A percentile compares a stretch with the other conserved stretches of the same genome.
Evolutionary conservation across 805 yeast genomes (phyloP).

Genomic region (Starmerella scarabaei): DNA sequence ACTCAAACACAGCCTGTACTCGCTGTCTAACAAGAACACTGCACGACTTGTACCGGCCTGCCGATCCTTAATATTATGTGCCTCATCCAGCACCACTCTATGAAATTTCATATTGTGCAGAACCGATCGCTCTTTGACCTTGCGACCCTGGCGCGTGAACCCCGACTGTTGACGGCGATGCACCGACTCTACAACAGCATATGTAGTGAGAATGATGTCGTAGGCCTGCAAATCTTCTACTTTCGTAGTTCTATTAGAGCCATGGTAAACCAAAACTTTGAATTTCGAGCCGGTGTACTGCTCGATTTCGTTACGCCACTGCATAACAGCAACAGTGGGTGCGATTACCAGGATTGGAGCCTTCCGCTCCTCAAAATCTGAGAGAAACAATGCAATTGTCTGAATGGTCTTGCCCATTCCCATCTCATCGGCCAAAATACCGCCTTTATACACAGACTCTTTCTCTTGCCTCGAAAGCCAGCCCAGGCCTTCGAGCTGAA

Average conservation of each 20-base stretch:
- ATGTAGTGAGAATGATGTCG: slow-evolving; percentile 83
- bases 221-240: slow-evolving; percentile 42
- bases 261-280: slow-evolving; percentile 67
- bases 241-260: slow-evolving; percentile 57
- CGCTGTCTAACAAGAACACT: slow-evolving; percentile 57
- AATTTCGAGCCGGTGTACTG: slow-evolving; percentile 64
- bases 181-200: slow-evolving; percentile 80
- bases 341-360: slow-evolving; percentile 83
- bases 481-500: slow-evolving; percentile 83
- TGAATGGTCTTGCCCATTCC: slow-evolving; percentile 99
- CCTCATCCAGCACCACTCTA: slow-evolving; percentile 86
- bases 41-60: slow-evolving; percentile 89
- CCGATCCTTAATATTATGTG: slow-evolving; percentile 93
- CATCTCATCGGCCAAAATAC: slow-evolving; percentile 96
- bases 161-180: slow-evolving; percentile 76
- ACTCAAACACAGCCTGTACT: slow-evolving; percentile 78
- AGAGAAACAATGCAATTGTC: slow-evolving; percentile 80
- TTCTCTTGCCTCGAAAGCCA: slow-evolving; percentile 83
- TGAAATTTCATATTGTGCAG: slow-evolving; percentile 66
- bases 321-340: slow-evolving; percentile 97
- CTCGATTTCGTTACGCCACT: slow-evolving; percentile 90
- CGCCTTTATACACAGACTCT: slow-evolving; percentile 60
- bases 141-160: slow-evolving; percentile 55
- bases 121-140: slow-evolving; percentile 61
- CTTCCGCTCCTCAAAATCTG: slow-evolving; percentile 34